These are phyloP conservation scores for Pythium aphanidermatum DNA, from an alignment of 352 stramenopile species.

Conservation along the genomic window DNA sequence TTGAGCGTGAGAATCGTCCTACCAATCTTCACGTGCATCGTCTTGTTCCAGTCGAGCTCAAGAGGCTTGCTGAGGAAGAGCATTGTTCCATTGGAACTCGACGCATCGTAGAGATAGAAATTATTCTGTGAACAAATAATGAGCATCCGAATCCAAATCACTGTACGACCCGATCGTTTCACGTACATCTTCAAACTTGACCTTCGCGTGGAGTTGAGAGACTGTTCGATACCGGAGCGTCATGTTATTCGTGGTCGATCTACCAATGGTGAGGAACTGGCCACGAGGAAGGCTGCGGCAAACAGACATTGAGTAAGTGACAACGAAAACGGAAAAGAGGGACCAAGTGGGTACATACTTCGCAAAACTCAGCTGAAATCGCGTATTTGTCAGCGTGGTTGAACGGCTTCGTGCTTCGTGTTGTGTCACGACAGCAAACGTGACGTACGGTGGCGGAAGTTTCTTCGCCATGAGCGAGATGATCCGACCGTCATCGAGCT, in stretches of 20 bases:
- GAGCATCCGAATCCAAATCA: background rate
- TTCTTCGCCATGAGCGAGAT: slow-evolving; percentile 86
- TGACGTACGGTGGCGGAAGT: slow-evolving; percentile 84
- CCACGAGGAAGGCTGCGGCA: slow-evolving; percentile 47
- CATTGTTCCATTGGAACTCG: slow-evolving; percentile 84
- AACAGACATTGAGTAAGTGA: slow-evolving; percentile 3
- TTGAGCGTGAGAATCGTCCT: slow-evolving; percentile 80
- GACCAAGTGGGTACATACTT: slow-evolving; percentile 44
- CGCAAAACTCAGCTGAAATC: slow-evolving; percentile 90
- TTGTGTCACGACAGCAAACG: slow-evolving; percentile 88
- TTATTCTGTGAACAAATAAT: slow-evolving; percentile 38
- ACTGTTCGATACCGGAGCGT: slow-evolving; percentile 79
- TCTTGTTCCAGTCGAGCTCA: slow-evolving; percentile 80
- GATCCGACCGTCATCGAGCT: slow-evolving; percentile 77
- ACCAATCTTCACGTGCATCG: slow-evolving; percentile 78
- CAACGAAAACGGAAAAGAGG: background rate
- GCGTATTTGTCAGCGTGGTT: slow-evolving; percentile 86
- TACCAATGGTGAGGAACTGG: slow-evolving; percentile 71
- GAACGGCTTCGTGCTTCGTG: slow-evolving; percentile 81
- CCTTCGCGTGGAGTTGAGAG: slow-evolving; percentile 79
- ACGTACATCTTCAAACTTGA: slow-evolving; percentile 79
- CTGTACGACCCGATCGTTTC: background rate
- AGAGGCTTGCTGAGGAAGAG: slow-evolving; percentile 74
- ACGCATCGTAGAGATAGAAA: slow-evolving; percentile 68
- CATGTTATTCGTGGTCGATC: slow-evolving; percentile 83